Evolutionary conservation across 106 monocot species (phyloP).

Genomic region (Apostasia shenzhenica): DNA sequence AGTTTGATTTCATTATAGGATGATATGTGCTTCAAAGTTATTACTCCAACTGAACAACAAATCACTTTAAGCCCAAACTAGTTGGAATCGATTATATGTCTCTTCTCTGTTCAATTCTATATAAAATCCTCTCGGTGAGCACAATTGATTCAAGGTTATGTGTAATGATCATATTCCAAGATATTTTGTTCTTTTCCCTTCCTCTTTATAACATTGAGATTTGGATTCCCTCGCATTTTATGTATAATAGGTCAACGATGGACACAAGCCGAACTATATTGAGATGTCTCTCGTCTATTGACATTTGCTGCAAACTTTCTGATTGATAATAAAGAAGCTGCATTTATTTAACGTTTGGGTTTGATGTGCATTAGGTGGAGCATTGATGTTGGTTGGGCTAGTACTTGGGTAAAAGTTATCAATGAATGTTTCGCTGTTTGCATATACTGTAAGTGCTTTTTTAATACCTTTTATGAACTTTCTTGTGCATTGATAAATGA

Average conservation of each 20-base stretch:
- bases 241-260: too few relatives aligned
- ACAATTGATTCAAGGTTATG: too few relatives aligned
- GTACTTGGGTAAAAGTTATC: constrained; percentile 62
- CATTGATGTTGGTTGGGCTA: constrained; percentile 76
- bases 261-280: too few relatives aligned
- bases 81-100: too few relatives aligned
- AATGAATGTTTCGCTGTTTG: constrained; percentile 56
- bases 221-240: too few relatives aligned
- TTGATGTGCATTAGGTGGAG: constrained; percentile 40
- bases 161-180: too few relatives aligned
- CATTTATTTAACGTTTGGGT: too few relatives aligned
- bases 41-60: background rate
- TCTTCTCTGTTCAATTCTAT: background rate
- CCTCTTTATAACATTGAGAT: too few relatives aligned
- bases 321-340: too few relatives aligned
- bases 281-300: too few relatives aligned
- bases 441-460: constrained; percentile 45
- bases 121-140: background rate
- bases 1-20: background rate
- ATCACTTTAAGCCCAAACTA: background rate
- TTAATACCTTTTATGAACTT: background rate
- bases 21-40: background rate
- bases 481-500: background rate
- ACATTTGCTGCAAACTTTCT: too few relatives aligned
- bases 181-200: too few relatives aligned